Evolutionary conservation across 108 stramenopile genomes (phyloP).

Genomic region (Nitzschia inconspicua): DNA sequence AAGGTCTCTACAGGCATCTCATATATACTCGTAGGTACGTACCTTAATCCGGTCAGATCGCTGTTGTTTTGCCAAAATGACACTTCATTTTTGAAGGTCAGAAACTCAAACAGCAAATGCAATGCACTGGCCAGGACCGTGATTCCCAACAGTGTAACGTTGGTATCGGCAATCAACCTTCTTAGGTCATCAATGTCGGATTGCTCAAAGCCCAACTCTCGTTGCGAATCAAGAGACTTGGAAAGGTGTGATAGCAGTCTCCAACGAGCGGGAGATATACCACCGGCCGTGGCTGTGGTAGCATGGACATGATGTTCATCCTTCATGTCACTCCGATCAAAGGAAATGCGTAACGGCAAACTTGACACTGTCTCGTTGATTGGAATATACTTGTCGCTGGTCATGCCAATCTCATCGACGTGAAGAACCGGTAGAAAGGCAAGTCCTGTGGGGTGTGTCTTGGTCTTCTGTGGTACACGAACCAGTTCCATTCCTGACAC

Average conservation of each 20-base stretch:
- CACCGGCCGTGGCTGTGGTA: slow-evolving; percentile 49
- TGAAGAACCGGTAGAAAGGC: slow-evolving; percentile 80
- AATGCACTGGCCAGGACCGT: slow-evolving; percentile 90
- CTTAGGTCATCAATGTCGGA: slow-evolving; percentile 89
- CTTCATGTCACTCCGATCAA: slow-evolving; percentile 65
- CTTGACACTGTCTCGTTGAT: slow-evolving; percentile 85
- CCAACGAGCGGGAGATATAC: slow-evolving; percentile 83
- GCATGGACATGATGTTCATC: slow-evolving; percentile 18
- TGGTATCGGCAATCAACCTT: slow-evolving; percentile 47
- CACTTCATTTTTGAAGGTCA: slow-evolving; percentile 94
- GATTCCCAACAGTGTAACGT: slow-evolving; percentile 83
- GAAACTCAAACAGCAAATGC: slow-evolving; percentile 92
- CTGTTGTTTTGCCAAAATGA: slow-evolving; percentile 90
- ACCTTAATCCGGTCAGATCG: slow-evolving; percentile 80
- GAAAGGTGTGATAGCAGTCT: slow-evolving; percentile 75
- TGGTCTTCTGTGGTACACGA: slow-evolving; percentile 36
- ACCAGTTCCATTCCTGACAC: slow-evolving; percentile 44
- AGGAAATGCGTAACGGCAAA: slow-evolving; percentile 81
- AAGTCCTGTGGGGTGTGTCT: slow-evolving; percentile 52
- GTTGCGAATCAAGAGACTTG: slow-evolving; percentile 70
- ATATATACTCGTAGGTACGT: too few species aligned
- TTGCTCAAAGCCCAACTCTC: slow-evolving; percentile 88
- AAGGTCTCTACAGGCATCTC: too few species aligned
- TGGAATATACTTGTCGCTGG: slow-evolving; percentile 91
- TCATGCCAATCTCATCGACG: slow-evolving; percentile 93